These are phyloP conservation scores for Priceomyces carsonii DNA, from an alignment of 805 yeast species.

Conservation along the genomic window DNA sequence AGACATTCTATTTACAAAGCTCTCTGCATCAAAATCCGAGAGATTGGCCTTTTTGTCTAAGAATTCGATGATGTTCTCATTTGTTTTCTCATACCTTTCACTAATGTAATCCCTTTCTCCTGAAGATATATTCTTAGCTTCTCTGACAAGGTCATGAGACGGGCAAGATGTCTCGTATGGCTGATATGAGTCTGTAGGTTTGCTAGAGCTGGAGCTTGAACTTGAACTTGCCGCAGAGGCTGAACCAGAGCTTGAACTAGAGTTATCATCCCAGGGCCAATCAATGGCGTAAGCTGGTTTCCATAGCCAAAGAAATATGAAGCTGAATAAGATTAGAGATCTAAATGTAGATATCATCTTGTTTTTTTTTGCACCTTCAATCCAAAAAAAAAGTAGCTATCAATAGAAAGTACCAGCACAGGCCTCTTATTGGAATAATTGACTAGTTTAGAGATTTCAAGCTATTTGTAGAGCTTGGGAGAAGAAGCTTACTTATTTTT, in stretches of 20 bases:
- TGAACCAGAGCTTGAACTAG: slow-evolving; percentile 9
- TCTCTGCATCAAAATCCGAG: slow-evolving; percentile 31
- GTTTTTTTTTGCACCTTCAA: too few species aligned
- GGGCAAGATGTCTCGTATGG: slow-evolving; percentile 36
- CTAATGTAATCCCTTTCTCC: slow-evolving; percentile 27
- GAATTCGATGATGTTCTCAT: slow-evolving; percentile 27
- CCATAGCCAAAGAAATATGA: neutral
- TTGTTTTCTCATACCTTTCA: slow-evolving; percentile 28
- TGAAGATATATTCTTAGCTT: slow-evolving; percentile 23
- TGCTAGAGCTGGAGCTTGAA: slow-evolving; percentile 1
- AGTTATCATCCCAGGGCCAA: slow-evolving; percentile 24
- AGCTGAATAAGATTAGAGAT: too few species aligned
- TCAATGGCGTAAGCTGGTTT: slow-evolving; percentile 7
- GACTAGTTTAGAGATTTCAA: too few species aligned
- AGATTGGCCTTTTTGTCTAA: slow-evolving; percentile 29
- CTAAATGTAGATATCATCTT: too few species aligned
- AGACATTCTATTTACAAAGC: slow-evolving; percentile 23
- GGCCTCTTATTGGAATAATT: too few species aligned
- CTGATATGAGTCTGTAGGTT: slow-evolving; percentile 22
- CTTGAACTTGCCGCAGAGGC: slow-evolving; percentile 4
- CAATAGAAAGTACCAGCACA: too few species aligned
- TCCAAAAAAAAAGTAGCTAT: too few species aligned
- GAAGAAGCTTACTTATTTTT: too few species aligned
- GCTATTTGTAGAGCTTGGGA: too few species aligned
- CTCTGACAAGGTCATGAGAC: slow-evolving; percentile 21